Conservation (phyloP, 2,329 filamentous ascomycete species). For the Ceratocystis harringtonii region DNA sequence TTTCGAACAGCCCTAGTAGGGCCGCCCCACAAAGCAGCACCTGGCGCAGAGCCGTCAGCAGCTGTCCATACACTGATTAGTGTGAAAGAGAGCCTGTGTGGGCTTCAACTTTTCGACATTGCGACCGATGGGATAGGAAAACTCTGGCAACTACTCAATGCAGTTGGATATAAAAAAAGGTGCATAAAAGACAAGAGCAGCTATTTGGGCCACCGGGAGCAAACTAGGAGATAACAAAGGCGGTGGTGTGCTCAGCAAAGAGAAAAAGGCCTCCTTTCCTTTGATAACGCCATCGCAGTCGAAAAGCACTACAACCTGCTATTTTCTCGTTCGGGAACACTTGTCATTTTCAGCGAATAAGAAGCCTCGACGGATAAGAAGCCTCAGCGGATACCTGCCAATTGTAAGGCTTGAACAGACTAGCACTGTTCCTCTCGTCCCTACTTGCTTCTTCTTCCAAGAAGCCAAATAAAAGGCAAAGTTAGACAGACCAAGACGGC, state of each 20-base stretch:
- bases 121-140: neutral
- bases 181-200: neutral
- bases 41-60: neutral
- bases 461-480: neutral
- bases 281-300: slow-evolving; percentile 1
- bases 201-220: neutral
- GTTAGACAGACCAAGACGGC: neutral
- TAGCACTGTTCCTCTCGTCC: neutral
- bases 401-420: neutral
- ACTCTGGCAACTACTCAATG: neutral
- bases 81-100: neutral
- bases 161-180: neutral
- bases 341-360: neutral
- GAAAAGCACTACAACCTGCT: neutral
- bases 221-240: neutral
- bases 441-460: neutral
- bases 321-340: neutral
- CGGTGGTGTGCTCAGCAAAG: neutral
- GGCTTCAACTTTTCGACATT: neutral
- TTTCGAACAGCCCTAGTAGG: neutral
- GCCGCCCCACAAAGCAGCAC: neutral
- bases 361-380: neutral
- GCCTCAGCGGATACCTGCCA: neutral
- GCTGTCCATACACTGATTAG: neutral
- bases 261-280: neutral